Percentiles rank a stretch among this genome's conserved stretches.
phyloP scores from a whole-genome alignment of 768 basidiomycete species.

The Mycena vitilis region DNA sequence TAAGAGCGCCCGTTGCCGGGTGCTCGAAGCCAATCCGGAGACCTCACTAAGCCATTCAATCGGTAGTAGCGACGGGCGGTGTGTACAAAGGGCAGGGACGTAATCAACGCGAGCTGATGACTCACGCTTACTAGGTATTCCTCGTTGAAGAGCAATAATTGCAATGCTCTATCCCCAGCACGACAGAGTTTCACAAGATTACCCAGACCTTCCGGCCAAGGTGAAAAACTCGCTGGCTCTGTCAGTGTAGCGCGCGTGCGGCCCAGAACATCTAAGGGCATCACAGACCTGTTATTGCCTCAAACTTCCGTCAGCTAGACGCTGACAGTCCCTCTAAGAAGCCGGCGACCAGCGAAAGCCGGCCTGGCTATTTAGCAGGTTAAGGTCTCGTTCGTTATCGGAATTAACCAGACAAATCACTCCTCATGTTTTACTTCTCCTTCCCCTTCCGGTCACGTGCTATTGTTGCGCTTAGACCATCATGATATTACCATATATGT shows the following conservation, averaged over 20 bases:
- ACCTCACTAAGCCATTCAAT: conserved; percentile 72
- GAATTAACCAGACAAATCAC: conserved; percentile 98
- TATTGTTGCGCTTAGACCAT: too few relatives aligned
- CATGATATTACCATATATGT: too few relatives aligned
- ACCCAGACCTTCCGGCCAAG: conserved; percentile 77
- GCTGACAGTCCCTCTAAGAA: conserved; percentile 63
- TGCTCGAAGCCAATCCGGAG: not conserved
- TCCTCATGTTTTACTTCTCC: too few relatives aligned
- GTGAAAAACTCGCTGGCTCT: conserved; percentile 85
- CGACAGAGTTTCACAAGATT: conserved; percentile 78
- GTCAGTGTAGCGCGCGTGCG: conserved; percentile 88
- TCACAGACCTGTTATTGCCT: conserved; percentile 94
- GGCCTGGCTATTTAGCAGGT: conserved; percentile 91
- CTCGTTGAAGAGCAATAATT: conserved; percentile 94
- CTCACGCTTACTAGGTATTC: conserved; percentile 90
- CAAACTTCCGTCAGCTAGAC: conserved; percentile 87
- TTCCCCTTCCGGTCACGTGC: too few relatives aligned
- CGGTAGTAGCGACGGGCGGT: conserved; percentile 89
- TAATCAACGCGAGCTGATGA: conserved; percentile 92
- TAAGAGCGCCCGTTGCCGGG: not conserved
- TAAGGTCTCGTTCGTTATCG: conserved; percentile 95
- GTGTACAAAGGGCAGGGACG: conserved; percentile 93
- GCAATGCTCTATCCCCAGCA: conserved; percentile 91
- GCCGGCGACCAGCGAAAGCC: conserved; percentile 75
- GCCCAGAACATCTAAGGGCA: conserved; percentile 79